Conservation (phyloP, 23 red algal species). For the Gracilaria domingensis region DNA sequence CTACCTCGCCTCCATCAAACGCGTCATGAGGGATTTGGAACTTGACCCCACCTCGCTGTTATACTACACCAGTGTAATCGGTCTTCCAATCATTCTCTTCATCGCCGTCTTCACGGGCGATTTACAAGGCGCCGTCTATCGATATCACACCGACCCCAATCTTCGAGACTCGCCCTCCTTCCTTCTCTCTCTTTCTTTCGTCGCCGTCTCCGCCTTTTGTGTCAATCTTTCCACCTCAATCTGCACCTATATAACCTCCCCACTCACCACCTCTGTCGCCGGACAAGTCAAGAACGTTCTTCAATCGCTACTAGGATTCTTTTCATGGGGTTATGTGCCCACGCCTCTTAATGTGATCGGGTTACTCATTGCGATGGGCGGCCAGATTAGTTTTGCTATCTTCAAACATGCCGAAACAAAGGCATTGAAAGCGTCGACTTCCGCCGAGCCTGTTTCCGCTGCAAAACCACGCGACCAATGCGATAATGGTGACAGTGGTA, state of each 20-base stretch:
- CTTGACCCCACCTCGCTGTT: constrained; percentile 77
- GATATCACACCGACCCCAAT: constrained; percentile 41
- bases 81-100: constrained; percentile 69
- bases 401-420: constrained; percentile 65
- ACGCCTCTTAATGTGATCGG: constrained; percentile 78
- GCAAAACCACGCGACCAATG: no score
- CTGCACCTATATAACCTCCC: constrained; percentile 73
- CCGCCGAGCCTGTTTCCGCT: not conserved
- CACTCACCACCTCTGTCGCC: constrained; percentile 80
- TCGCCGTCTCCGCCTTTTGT: constrained; percentile 89
- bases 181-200: constrained; percentile 65
- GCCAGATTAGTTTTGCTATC: constrained; percentile 71
- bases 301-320: constrained; percentile 75
- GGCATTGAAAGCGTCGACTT: not conserved
- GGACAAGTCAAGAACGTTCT: constrained; percentile 84
- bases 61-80: constrained; percentile 85
- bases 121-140: constrained; percentile 36
- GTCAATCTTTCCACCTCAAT: constrained; percentile 84
- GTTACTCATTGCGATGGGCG: constrained; percentile 66
- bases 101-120: constrained; percentile 57
- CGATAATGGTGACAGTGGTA: no score
- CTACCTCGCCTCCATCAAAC: constrained; percentile 94
- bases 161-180: constrained; percentile 69
- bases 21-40: constrained; percentile 68
- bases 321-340: constrained; percentile 78